phyloP scores from a whole-genome alignment of 2,329 filamentous ascomycete genomes.

The Epichloe elymi region DNA sequence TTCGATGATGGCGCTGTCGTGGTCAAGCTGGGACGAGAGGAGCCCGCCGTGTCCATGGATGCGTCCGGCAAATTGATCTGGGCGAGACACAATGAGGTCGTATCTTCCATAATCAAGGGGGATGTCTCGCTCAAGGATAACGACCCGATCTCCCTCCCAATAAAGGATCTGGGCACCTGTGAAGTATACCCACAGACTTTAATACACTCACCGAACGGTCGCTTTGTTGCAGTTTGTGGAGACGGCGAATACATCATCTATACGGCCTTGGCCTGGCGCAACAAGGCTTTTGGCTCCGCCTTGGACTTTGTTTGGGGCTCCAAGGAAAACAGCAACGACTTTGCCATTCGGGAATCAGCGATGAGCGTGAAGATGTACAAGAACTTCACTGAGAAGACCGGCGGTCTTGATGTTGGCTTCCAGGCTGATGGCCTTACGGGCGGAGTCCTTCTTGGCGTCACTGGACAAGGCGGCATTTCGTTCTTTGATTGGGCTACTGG shows the following conservation, averaged over 20 bases:
- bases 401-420: constrained; percentile 87
- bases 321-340: constrained; percentile 97
- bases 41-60: constrained; percentile 97
- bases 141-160: constrained; percentile 69
- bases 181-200: constrained; percentile 95
- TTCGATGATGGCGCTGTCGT: constrained; percentile 98
- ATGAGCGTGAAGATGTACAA: constrained; percentile 96
- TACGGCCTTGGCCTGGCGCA: constrained; percentile 89
- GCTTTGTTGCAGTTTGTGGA: constrained; percentile 70
- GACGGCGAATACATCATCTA: constrained; percentile 99
- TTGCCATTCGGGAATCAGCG: constrained; percentile 86
- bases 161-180: constrained; percentile 90
- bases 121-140: constrained; percentile 80
- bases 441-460: constrained; percentile 83
- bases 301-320: constrained; percentile 95
- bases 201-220: constrained; percentile 88
- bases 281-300: constrained; percentile 92
- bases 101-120: constrained; percentile 84
- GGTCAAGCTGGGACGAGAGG: constrained; percentile 92
- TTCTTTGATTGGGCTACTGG: constrained; percentile 96
- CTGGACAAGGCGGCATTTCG: constrained; percentile 85
- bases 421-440: constrained; percentile 84
- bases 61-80: constrained; percentile 89
- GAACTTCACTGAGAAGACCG: constrained; percentile 87
- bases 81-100: constrained; percentile 88